Percentiles rank a stretch among this genome's conserved stretches.
These are phyloP conservation scores for Candida krabiensis DNA, from an alignment of 805 yeast genomes.

Conservation along the genomic window DNA sequence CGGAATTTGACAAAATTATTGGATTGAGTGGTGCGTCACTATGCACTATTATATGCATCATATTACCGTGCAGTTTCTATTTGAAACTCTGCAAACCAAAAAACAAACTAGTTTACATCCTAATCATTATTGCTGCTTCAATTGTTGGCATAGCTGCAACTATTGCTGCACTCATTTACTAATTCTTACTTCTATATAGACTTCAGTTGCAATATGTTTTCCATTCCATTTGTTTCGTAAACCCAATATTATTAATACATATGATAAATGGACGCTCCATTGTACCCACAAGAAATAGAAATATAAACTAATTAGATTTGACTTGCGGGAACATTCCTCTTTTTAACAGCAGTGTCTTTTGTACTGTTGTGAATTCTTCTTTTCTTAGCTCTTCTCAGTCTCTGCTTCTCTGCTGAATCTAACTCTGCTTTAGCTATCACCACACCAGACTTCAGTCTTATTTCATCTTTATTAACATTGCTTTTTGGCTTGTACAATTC, in stretches of 20 bases:
- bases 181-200: background rate
- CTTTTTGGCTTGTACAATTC: slow-evolving; percentile 68
- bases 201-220: too few species aligned
- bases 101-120: slow-evolving; percentile 40
- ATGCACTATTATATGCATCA: slow-evolving; percentile 76
- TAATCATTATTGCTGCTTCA: slow-evolving; percentile 47
- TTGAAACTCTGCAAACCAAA: slow-evolving; percentile 55
- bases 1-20: slow-evolving; percentile 81
- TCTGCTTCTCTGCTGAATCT: slow-evolving; percentile 79
- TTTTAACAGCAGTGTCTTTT: slow-evolving; percentile 31
- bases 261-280: too few species aligned
- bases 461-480: slow-evolving; percentile 52
- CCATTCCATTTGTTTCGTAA: too few species aligned
- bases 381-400: slow-evolving; percentile 84
- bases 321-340: slow-evolving; percentile 23
- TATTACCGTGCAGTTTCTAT: slow-evolving; percentile 78
- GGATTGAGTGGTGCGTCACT: slow-evolving; percentile 84
- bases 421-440: slow-evolving; percentile 81
- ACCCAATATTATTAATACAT: too few species aligned
- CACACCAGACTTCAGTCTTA: slow-evolving; percentile 72
- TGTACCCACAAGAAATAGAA: too few species aligned
- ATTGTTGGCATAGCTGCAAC: slow-evolving; percentile 62
- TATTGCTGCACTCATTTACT: slow-evolving; percentile 45
- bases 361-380: slow-evolving; percentile 51
- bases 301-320: slow-evolving; percentile 10